Evolutionary conservation across 106 monocot species (phyloP), one percentile per base, ranked within the genome.

Genomic region (Platanthera guangdongensis): DNA sequence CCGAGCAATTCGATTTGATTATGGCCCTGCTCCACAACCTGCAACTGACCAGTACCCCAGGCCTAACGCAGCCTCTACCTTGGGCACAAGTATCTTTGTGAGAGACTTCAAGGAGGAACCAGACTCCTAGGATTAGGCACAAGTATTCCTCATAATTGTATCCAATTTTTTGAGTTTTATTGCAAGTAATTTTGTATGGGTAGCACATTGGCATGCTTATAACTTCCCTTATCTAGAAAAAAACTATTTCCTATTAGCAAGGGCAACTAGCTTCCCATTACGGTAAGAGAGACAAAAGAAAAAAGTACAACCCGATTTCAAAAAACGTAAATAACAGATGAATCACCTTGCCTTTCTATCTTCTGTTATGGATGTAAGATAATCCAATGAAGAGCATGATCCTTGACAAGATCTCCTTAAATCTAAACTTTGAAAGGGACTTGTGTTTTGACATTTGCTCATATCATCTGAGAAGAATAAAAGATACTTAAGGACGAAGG

Each of bases 271-370:
- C 39, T 39, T 67, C 25, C 32, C 67, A 30, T 67, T 30, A 30
- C 67, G 13, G 12, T 9, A 32, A 67, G 9, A 4, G 7, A 25
- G 5, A 12, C 8, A 67, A 3, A 67, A 67, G 11, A 47, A 15
- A 70, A 16, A 70, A 48, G 46, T 70, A 70, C 47, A 70, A 13
- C 13, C 9, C 16, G 39, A 70, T 70, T n/a, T 39, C 12, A 6
- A 16, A 70, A 48, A 70, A 70, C 8, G n/a, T 6, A 18, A 70
- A 47, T 70, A 12, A 48, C 47, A 48, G 47, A 70, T 70, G 51
- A 83, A 79, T 81, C 75, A 91, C 91, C 91, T 91, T 80, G 75
- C 67, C 84, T 88, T 91, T 68, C 80, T 84, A 50, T 91, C 91
- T 70, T 86, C 91, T 32, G 83, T 86, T 54, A 91, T 62, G 63